Conservation (phyloP, 176 grass and related monocot genomes). For the Paspalum vaginatum region DNA sequence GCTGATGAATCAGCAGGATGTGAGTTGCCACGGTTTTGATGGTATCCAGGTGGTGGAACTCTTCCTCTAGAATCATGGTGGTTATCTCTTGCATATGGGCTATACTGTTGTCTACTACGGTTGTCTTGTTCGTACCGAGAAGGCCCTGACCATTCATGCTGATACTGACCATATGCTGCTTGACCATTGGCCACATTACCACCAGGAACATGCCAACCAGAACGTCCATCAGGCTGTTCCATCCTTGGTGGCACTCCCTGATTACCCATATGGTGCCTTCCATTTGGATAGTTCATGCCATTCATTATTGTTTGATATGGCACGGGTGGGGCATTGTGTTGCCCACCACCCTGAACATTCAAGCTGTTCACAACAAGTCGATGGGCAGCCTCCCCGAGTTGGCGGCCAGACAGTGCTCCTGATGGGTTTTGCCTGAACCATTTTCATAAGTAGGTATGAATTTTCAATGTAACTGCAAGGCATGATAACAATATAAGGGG, state of each 20-base stretch:
- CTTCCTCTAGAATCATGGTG: constrained; percentile 51
- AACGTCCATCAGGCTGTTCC: constrained; percentile 51
- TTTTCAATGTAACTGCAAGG: constrained; percentile 11
- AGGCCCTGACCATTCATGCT: constrained; percentile 45
- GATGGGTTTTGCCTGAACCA: constrained; percentile 77
- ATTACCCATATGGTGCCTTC: constrained; percentile 38
- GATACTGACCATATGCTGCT: constrained; percentile 49
- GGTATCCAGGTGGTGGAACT: constrained; percentile 41
- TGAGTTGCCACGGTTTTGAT: constrained; percentile 41
- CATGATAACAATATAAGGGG: background rate
- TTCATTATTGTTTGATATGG: constrained; percentile 59
- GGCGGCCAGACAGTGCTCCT: constrained; percentile 67
- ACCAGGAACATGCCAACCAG: constrained; percentile 47
- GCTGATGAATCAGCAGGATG: constrained; percentile 46
- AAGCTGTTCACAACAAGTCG: constrained; percentile 84
- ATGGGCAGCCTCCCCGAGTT: constrained; percentile 83
- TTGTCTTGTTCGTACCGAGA: constrained; percentile 49
- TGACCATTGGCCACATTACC: constrained; percentile 45
- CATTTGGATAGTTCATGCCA: constrained; percentile 54
- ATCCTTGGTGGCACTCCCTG: constrained; percentile 41
- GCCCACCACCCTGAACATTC: constrained; percentile 38
- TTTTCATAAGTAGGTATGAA: constrained; percentile 35
- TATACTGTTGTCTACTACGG: constrained; percentile 32
- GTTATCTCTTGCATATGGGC: constrained; percentile 39
- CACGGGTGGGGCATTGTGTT: constrained; percentile 43